Evolutionary conservation across 2,329 filamentous ascomycete species (phyloP).

Genomic region (Aspergillaceae sp.): DNA sequence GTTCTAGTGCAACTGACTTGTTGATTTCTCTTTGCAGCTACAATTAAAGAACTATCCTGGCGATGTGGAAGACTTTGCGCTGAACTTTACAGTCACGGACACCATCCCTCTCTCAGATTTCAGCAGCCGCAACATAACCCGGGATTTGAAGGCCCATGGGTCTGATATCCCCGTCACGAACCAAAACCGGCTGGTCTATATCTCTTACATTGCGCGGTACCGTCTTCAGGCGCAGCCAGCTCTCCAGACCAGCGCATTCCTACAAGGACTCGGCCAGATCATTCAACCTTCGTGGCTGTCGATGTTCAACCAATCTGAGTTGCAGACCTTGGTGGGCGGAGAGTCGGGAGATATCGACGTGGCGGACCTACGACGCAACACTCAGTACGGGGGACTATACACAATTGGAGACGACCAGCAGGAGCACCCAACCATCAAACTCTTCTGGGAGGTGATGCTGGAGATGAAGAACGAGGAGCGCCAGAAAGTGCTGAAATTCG

Average conservation of each 20-base stretch:
- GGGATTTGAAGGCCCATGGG: constrained; percentile 68
- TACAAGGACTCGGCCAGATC: constrained; percentile 75
- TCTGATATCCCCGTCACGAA: constrained; percentile 75
- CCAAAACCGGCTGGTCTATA: constrained; percentile 87
- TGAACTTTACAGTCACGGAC: constrained; percentile 87
- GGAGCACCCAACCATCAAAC: constrained; percentile 74
- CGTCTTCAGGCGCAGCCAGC: constrained; percentile 72
- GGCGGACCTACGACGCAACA: constrained; percentile 74
- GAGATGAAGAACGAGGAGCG: constrained; percentile 66
- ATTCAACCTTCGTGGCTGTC: constrained; percentile 88
- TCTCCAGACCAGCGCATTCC: constrained; percentile 76
- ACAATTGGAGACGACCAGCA: constrained; percentile 75
- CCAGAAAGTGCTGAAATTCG: constrained; percentile 84
- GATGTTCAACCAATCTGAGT: constrained; percentile 96
- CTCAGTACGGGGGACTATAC: constrained; percentile 80
- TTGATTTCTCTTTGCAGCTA: constrained; percentile 25
- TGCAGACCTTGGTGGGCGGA: constrained; percentile 87
- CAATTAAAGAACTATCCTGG: constrained; percentile 77
- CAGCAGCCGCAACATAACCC: constrained; percentile 55
- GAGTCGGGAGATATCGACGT: constrained; percentile 80
- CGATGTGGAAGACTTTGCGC: constrained; percentile 67
- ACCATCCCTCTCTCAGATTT: constrained; percentile 46
- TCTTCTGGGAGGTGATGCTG: constrained; percentile 89
- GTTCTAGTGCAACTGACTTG: background rate
- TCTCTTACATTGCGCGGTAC: constrained; percentile 82